Evolutionary conservation across 805 yeast species (phyloP), one percentile per base, ranked within the genome.

Genomic region (Debaryomyces tyrocola): DNA sequence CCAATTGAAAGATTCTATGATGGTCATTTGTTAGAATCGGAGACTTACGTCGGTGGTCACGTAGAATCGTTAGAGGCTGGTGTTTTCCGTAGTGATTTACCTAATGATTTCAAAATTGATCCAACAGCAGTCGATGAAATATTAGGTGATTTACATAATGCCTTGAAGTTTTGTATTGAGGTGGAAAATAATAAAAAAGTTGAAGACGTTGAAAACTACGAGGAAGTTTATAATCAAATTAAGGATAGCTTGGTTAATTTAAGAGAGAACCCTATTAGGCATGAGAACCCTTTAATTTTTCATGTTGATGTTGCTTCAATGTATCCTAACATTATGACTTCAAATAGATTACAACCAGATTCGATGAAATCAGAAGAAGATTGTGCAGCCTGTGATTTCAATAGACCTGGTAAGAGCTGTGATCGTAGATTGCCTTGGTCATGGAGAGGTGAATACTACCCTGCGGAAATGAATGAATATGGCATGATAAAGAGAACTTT

Each of bases 231-330:
- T 58, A 66, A 79, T 5, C 69, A 78, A 33, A 84, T 95, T 47
- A 75, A 74, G 36, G 54, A 59, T 0, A 72, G 73, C 54, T 70
- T 94, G 11, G 48, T 76, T n/a, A 87, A 76, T 2, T 66, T 94
- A 43, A 83, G 80, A 50, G 63, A 72, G 1, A 75, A 76, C 33
- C 91, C 92, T 1, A 74, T 74, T 33, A 74, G 97, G 54, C 63
- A 64, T 10, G 98, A 94, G 57, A 71, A 73, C 9, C 99, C 99
- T 0, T 72, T 88, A 40, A 94, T 94, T 52, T 94, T 95, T 58
- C 99, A 94, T 61, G 96, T 95, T 33, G 99, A 94, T 73, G 99
- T 94, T 42, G 97, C 99, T 0, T 94, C 99, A 1, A 94, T 94
- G 99, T 94, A 94, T 61, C 99, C 99, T 5, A 94, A 94, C 61